phyloP scores from a whole-genome alignment of 2,329 filamentous ascomycete species.

The Colletotrichum tanaceti region DNA sequence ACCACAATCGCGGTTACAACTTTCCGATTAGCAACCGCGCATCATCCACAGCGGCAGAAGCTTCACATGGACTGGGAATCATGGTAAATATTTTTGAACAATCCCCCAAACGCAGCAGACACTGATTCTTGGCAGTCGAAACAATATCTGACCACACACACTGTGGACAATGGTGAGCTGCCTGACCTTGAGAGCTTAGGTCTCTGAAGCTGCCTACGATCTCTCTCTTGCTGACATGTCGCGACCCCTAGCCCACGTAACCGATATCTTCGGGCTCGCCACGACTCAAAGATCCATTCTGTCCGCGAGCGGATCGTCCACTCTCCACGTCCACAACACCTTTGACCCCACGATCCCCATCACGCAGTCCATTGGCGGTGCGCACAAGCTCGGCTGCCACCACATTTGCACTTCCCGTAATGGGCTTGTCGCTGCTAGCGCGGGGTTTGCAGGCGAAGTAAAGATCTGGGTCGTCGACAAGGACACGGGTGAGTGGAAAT shows the following conservation, averaged over 20 bases:
- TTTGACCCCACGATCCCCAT: conserved; percentile 78
- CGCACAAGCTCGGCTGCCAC: conserved; percentile 91
- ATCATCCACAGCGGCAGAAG: conserved; percentile 40
- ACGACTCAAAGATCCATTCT: conserved; percentile 79
- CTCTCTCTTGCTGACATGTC: conserved; percentile 1
- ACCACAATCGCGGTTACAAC: conserved; percentile 26
- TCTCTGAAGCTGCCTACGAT: neutral
- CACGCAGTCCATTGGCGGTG: conserved; percentile 80
- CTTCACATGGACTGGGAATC: conserved; percentile 52
- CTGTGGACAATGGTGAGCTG: conserved; percentile 81
- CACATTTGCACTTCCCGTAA: conserved; percentile 79
- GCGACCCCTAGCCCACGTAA: conserved; percentile 73
- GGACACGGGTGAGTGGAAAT: conserved; percentile 66
- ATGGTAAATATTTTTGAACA: conserved; percentile 50
- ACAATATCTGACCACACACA: conserved; percentile 95
- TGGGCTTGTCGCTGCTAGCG: conserved; percentile 80
- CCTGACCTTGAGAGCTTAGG: conserved; percentile 9
- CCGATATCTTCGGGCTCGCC: conserved; percentile 86
- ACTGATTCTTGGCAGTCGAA: conserved; percentile 77
- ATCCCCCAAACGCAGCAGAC: too few species aligned
- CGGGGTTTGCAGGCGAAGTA: conserved; percentile 89
- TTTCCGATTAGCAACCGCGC: conserved; percentile 42
- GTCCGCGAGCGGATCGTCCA: conserved; percentile 86
- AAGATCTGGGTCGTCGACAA: conserved; percentile 80
- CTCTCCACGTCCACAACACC: conserved; percentile 83